Percentiles rank a stretch among this genome's conserved stretches.
Evolutionary conservation across 108 stramenopile genomes (phyloP).

Genomic region (Skeletonema costatum): DNA sequence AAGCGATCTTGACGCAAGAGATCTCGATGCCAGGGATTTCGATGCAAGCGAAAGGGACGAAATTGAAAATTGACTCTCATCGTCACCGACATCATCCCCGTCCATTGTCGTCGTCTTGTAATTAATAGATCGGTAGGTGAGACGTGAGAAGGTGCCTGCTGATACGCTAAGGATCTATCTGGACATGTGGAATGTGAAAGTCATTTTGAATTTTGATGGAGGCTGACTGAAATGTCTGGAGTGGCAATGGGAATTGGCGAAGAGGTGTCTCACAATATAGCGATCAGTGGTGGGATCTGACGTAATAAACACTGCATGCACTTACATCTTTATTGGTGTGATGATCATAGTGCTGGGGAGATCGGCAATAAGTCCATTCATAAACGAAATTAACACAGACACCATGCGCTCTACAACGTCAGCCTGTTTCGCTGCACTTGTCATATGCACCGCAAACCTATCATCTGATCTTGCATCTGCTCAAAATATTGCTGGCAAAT

Average conservation of each 20-base stretch:
- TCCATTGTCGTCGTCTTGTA: background rate
- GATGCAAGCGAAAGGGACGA: background rate
- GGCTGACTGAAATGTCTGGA: no score
- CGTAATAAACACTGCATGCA: no score
- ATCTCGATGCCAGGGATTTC: background rate
- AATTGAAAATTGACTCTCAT: background rate
- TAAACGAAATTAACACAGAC: background rate
- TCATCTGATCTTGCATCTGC: constrained; percentile 12
- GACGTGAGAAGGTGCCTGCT: background rate
- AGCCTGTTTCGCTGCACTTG: background rate
- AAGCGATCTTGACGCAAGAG: background rate
- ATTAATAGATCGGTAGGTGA: background rate
- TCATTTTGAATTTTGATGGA: no score
- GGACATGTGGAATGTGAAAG: no score
- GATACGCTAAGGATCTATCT: background rate
- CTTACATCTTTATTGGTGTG: no score
- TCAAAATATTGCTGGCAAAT: constrained; percentile 38
- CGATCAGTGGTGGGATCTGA: no score
- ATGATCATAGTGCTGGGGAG: no score
- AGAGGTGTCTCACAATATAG: no score
- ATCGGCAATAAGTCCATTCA: background rate
- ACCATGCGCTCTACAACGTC: background rate
- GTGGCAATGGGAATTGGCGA: no score
- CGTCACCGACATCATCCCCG: background rate
- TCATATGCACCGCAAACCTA: background rate